These are phyloP conservation scores for Zymoseptoria pseudotritici DNA, from an alignment of 2,329 filamentous ascomycete genomes.

Conservation along the genomic window DNA sequence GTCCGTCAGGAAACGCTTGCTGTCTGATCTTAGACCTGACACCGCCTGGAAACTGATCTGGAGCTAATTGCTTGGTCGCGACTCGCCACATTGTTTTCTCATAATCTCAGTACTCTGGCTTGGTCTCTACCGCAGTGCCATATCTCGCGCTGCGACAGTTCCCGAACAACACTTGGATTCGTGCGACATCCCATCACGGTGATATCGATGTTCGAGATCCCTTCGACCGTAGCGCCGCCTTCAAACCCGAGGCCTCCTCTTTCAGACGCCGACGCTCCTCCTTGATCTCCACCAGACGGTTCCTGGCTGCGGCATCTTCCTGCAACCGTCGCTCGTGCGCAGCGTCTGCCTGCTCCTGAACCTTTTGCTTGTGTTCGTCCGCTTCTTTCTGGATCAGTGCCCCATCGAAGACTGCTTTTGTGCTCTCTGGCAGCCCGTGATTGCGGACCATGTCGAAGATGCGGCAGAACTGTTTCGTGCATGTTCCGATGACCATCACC, in stretches of 20 bases:
- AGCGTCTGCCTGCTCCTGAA: not conserved
- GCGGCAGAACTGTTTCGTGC: not conserved
- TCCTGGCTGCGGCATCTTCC: not conserved
- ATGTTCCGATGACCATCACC: not conserved
- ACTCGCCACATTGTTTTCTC: too few relatives aligned
- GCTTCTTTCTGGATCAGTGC: not conserved
- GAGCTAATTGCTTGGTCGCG: too few relatives aligned
- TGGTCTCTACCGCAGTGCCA: too few relatives aligned
- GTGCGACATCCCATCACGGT: not conserved
- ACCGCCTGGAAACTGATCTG: too few relatives aligned
- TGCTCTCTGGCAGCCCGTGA: not conserved
- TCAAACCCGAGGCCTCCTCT: not conserved
- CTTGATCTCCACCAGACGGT: not conserved
- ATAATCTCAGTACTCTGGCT: too few relatives aligned
- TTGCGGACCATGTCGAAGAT: not conserved
- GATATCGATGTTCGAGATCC: not conserved
- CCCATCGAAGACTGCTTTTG: not conserved
- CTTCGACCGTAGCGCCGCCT: not conserved
- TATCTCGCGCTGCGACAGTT: too few relatives aligned
- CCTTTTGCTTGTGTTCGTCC: not conserved
- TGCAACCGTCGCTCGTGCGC: not conserved
- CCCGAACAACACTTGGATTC: not conserved
- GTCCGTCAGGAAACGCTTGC: too few relatives aligned
- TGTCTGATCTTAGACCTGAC: too few relatives aligned
- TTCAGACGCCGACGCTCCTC: not conserved